phyloP scores from a whole-genome alignment of 352 stramenopile genomes.

The Globisporangium radiosum region DNA sequence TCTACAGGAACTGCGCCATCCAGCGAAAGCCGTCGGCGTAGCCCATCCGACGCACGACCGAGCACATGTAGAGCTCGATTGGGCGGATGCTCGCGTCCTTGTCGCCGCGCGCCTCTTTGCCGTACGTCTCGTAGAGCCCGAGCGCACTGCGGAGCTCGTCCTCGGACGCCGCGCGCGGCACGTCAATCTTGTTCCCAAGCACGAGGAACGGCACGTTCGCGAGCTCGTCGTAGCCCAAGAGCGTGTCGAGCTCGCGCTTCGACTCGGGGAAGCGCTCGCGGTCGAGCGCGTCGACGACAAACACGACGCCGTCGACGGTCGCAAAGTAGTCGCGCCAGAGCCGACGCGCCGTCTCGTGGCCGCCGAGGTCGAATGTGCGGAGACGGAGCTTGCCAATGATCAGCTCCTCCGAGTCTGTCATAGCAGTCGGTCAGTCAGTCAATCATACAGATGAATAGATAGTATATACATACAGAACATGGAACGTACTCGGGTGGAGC shows the following conservation, averaged over 20 bases:
- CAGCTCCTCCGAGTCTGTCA: conserved; percentile 85
- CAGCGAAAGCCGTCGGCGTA: conserved; percentile 95
- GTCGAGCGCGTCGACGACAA: conserved; percentile 98
- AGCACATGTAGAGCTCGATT: conserved; percentile 99
- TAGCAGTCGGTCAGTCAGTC: too few species aligned
- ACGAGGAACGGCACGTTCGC: conserved; percentile 98
- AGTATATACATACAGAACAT: background rate
- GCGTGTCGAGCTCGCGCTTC: conserved; percentile 96
- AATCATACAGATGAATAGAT: background rate
- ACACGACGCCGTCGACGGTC: conserved; percentile 99
- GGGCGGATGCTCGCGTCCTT: conserved; percentile 88
- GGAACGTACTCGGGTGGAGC: conserved; percentile 89
- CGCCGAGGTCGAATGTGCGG: conserved; percentile 99
- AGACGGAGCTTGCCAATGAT: conserved; percentile 97
- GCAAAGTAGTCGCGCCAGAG: conserved; percentile 99
- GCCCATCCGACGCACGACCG: conserved; percentile 97
- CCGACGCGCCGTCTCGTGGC: conserved; percentile 95
- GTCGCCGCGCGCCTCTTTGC: conserved; percentile 93
- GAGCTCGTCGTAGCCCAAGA: conserved; percentile 97
- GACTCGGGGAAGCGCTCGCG: conserved; percentile 98
- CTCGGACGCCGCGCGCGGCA: conserved; percentile 95
- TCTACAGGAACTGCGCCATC: conserved; percentile 88
- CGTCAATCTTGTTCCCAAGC: conserved; percentile 99
- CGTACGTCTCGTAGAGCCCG: conserved; percentile 98
- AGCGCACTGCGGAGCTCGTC: conserved; percentile 96